Conservation (phyloP, 345 rosid species). For the Rubroshorea leprosula region DNA sequence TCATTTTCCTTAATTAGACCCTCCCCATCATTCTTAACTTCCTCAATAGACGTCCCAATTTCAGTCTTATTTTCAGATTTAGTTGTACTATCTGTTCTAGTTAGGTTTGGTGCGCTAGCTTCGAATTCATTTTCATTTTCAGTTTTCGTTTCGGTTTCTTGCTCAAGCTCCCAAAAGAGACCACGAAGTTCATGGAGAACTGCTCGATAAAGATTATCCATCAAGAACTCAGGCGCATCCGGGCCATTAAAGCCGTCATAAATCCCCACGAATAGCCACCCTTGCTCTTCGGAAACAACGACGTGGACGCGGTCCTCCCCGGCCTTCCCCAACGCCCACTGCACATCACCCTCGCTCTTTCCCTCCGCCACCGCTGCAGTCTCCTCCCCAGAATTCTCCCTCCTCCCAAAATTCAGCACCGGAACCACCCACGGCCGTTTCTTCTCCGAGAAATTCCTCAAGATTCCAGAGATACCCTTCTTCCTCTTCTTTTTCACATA, state of each 20-base stretch:
- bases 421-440: conserved; percentile 98
- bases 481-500: conserved; percentile 55
- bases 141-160: conserved; percentile 22
- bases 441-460: conserved; percentile 64
- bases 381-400: conserved; percentile 32
- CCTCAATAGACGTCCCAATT: conserved; percentile 21
- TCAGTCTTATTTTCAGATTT: conserved; percentile 20
- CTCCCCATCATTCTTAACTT: conserved; percentile 11
- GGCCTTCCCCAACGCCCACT: conserved; percentile 97
- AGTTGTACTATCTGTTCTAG: conserved; percentile 13
- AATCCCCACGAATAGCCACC: conserved; percentile 94
- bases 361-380: conserved; percentile 19
- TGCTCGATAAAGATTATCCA: conserved; percentile 94
- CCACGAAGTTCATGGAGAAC: conserved; percentile 80
- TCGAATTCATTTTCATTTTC: conserved; percentile 18
- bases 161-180: conserved; percentile 81
- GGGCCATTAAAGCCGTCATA: conserved; percentile 98
- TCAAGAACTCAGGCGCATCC: conserved; percentile 93
- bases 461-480: conserved; percentile 54
- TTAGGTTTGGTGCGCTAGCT: conserved; percentile 9
- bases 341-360: conserved; percentile 50
- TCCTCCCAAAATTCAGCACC: conserved; percentile 64
- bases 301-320: conserved; percentile 98
- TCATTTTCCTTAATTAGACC: conserved; percentile 20
- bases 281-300: conserved; percentile 95